Percentiles rank a stretch among this genome's conserved stretches.
phyloP scores from a whole-genome alignment of 345 rosid genomes.

The Aethionema arabicum region DNA sequence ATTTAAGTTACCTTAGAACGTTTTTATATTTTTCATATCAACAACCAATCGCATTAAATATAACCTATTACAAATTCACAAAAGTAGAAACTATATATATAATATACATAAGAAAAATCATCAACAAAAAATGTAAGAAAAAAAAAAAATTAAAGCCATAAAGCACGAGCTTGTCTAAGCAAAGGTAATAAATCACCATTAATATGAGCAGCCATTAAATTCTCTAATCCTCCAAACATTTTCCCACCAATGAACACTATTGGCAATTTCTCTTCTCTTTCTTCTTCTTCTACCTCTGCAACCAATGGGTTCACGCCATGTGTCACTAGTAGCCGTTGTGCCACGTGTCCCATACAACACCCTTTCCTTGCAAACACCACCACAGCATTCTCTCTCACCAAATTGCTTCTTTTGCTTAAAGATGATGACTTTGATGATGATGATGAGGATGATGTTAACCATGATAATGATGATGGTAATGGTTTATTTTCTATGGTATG shows the following conservation, averaged over 20 bases:
- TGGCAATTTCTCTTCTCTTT: conserved; percentile 54
- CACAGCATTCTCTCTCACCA: conserved; percentile 76
- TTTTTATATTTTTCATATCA: too few species aligned
- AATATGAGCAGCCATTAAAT: conserved; percentile 92
- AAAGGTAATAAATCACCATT: conserved; percentile 77
- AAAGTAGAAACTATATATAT: neutral
- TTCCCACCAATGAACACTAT: conserved; percentile 84
- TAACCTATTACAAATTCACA: conserved; percentile 28
- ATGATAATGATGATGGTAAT: conserved; percentile 24
- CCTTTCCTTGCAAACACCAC: conserved; percentile 71
- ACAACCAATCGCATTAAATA: conserved; percentile 12
- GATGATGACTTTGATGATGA: conserved; percentile 29
- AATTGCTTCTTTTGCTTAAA: conserved; percentile 17
- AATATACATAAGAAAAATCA: conserved; percentile 1
- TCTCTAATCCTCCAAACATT: conserved; percentile 86
- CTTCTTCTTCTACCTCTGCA: conserved; percentile 62
- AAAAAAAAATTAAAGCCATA: conserved; percentile 70
- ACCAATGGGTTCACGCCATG: conserved; percentile 84
- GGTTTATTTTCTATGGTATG: conserved; percentile 28
- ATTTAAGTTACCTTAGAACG: too few species aligned
- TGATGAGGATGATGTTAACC: conserved; percentile 23
- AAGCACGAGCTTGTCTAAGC: conserved; percentile 86
- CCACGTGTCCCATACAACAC: conserved; percentile 96
- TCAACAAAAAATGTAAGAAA: conserved; percentile 23
- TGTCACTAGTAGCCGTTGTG: conserved; percentile 60